Evolutionary conservation across 31 red algal genomes (phyloP), one percentile per base, ranked within the genome.

Genomic region (Odonthalia washingtoniensis): DNA sequence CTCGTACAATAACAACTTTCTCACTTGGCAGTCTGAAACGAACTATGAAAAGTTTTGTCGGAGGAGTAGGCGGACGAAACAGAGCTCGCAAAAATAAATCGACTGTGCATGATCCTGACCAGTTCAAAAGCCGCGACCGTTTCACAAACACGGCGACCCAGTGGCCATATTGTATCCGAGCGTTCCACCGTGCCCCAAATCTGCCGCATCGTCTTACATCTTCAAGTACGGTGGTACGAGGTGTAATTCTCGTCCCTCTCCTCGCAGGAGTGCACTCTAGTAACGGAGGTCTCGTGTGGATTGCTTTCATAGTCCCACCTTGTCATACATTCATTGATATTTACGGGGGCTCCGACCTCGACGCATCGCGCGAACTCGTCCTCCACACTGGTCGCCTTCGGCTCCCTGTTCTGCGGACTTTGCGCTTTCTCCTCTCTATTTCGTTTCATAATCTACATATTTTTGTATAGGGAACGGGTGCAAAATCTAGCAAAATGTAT

Each of bases 111-210:
- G 42, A 14, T 85, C 82, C 0, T 28, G 0, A 16, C 37, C 46
- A 2, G 6, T 63, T 52, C 44, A 76, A 30, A 86, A 78, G 61
- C 74, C 44, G 30, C 38, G 74, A 78, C 1, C 74, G 30, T 52
- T 52, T 52, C 43, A 78, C 74, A 53, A 78, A 78, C 74, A 44
- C 74, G 74, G 74, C n/a, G 74, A 60, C 0, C 74, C 78, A 18
- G 49, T n/a, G 18, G 5, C 57, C 78, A 42, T 67, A 21, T 64
- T 35, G 62, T 1, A 17, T 21, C 78, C 78, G 0, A 82, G 60
- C 2, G 53, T 41, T 27, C 78, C 78, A 67, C 78, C 61, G 24
- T 82, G 67, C 30, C 78, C 60, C 3, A 82, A 9, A 5, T 67
- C 32, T 0, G 37, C 78, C 39, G 78, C 78, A n/a, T 82, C 78